Conservation (phyloP, 129 eudicot species). For the Dittrichia graveolens region DNA sequence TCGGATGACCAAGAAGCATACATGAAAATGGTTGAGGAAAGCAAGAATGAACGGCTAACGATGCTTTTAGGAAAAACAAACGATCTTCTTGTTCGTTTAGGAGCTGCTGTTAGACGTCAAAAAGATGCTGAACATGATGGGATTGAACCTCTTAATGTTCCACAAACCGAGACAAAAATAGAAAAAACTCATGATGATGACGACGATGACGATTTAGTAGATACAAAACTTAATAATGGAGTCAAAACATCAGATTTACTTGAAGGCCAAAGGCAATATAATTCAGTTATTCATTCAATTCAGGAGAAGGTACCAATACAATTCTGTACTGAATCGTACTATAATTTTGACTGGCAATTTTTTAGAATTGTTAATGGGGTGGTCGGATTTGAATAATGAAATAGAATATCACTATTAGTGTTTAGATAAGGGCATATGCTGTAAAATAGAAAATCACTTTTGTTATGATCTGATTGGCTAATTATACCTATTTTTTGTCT, state of each 20-base stretch:
- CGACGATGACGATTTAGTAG: constrained; percentile 54
- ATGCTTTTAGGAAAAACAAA: constrained; percentile 97
- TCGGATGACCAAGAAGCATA: constrained; percentile 99
- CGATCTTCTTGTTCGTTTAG: constrained; percentile 89
- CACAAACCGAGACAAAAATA: constrained; percentile 51
- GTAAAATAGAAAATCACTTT: too few relatives aligned
- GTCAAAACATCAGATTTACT: constrained; percentile 74
- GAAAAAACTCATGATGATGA: constrained; percentile 46
- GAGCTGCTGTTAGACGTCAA: constrained; percentile 99
- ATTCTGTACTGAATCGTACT: not conserved
- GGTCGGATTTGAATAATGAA: not conserved
- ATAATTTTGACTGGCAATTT: too few relatives aligned
- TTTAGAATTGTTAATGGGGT: not conserved
- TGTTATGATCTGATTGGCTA: too few relatives aligned
- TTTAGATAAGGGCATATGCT: not conserved
- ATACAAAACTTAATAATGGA: constrained; percentile 40
- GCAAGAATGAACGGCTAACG: constrained; percentile 93
- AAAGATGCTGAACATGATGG: constrained; percentile 89
- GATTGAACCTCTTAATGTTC: constrained; percentile 69
- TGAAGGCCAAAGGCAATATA: constrained; percentile 96
- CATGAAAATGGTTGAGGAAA: constrained; percentile 99
- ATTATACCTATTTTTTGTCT: too few relatives aligned
- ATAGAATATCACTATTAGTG: too few relatives aligned
- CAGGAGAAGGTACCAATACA: constrained; percentile 76
- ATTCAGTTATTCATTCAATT: constrained; percentile 90